phyloP scores from a whole-genome alignment of 1,139 yeast genomes.

The Meyerozyma elateridarum region DNA sequence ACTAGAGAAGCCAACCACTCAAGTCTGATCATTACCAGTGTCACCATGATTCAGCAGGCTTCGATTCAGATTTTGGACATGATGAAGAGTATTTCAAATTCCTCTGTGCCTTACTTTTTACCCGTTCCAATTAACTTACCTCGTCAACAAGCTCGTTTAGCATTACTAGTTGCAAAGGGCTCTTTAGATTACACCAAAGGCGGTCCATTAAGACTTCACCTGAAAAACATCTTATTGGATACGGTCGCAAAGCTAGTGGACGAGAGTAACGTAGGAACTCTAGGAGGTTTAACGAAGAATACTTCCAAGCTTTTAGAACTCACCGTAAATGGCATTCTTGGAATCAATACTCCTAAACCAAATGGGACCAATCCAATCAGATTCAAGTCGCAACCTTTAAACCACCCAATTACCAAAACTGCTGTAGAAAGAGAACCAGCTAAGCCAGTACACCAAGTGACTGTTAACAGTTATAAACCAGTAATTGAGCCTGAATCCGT shows the following conservation, averaged over 20 bases:
- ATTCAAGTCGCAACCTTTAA: slow-evolving; percentile 15
- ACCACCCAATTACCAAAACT: slow-evolving; percentile 20
- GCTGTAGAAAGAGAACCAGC: slow-evolving; percentile 9
- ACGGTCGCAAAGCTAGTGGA: slow-evolving; percentile 45
- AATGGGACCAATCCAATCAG: slow-evolving; percentile 9
- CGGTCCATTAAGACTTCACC: slow-evolving; percentile 72
- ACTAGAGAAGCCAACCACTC: slow-evolving; percentile 23
- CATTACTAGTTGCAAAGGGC: slow-evolving; percentile 72
- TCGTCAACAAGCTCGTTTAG: slow-evolving; percentile 61
- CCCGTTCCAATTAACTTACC: slow-evolving; percentile 74
- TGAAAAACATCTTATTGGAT: slow-evolving; percentile 49
- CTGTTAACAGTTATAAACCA: neutral
- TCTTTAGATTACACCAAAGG: slow-evolving; percentile 79
- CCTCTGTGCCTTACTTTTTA: slow-evolving; percentile 34
- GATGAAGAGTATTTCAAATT: slow-evolving; percentile 44
- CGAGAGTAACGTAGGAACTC: slow-evolving; percentile 49
- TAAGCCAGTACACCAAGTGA: too few species aligned
- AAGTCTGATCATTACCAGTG: slow-evolving; percentile 35
- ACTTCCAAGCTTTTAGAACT: slow-evolving; percentile 53
- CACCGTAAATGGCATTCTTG: slow-evolving; percentile 51
- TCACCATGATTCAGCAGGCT: slow-evolving; percentile 72
- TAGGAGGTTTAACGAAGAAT: slow-evolving; percentile 57
- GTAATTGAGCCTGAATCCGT: too few species aligned
- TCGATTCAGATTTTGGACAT: slow-evolving; percentile 63
- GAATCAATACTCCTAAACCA: slow-evolving; percentile 23